These are phyloP conservation scores for Lignosus rhinocerotis DNA, from an alignment of 1,284 basidiomycete genomes.

Conservation along the genomic window DNA sequence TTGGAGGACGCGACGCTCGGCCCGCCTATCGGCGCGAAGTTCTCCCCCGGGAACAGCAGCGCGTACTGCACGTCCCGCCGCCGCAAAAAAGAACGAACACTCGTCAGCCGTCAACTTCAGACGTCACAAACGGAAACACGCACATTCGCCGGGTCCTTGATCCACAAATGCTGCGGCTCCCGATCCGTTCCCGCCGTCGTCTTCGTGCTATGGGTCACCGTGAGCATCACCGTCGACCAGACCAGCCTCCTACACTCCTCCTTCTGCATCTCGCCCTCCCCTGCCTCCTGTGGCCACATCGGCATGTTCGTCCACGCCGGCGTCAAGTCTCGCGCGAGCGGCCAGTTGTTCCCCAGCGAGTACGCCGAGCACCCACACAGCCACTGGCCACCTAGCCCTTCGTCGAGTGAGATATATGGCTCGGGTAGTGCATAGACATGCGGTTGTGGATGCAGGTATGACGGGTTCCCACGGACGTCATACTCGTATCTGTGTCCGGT, in stretches of 20 bases:
- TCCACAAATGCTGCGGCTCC: slow-evolving; percentile 44
- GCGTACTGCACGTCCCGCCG: slow-evolving; percentile 48
- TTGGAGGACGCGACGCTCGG: slow-evolving; percentile 21
- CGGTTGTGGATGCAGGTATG: background rate
- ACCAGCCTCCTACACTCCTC: slow-evolving; percentile 73
- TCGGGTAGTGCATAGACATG: too few relatives aligned
- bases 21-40: slow-evolving; percentile 33
- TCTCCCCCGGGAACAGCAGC: slow-evolving; percentile 70
- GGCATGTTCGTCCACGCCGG: slow-evolving; percentile 66
- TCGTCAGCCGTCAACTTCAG: background rate
- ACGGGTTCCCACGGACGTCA: background rate
- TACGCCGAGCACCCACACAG: slow-evolving; percentile 54
- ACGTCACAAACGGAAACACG: slow-evolving; percentile 1
- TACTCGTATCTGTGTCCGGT: background rate
- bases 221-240: slow-evolving; percentile 66
- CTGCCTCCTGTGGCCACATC: slow-evolving; percentile 59
- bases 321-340: slow-evolving; percentile 48
- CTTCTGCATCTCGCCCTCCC: slow-evolving; percentile 62
- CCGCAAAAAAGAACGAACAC: background rate
- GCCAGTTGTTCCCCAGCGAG: slow-evolving; percentile 54
- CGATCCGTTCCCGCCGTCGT: slow-evolving; percentile 45
- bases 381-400: background rate
- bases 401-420: too few relatives aligned
- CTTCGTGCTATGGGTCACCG: slow-evolving; percentile 65
- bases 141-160: slow-evolving; percentile 69